Conservation (phyloP, 495 filamentous ascomycete species). For the Aspergillus panamensis region DNA sequence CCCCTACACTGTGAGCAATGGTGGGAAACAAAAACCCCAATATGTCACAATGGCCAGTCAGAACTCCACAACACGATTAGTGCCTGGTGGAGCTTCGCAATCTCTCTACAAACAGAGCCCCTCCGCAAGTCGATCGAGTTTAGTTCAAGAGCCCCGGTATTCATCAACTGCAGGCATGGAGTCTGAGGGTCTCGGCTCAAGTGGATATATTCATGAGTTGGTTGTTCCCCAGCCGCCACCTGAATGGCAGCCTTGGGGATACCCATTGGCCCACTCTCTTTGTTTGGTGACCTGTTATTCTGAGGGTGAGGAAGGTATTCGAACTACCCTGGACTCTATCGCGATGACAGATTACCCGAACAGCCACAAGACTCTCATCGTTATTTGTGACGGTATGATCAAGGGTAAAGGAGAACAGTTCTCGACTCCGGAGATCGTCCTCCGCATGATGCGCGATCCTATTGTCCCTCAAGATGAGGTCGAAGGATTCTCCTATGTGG, state of each 20-base stretch:
- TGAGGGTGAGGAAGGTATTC: slow-evolving; percentile 87
- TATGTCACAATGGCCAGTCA: slow-evolving; percentile 97
- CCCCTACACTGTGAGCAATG: slow-evolving; percentile 71
- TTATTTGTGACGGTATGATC: slow-evolving; percentile 97
- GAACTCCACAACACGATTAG: slow-evolving; percentile 68
- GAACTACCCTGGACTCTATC: slow-evolving; percentile 93
- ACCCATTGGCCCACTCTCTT: slow-evolving; percentile 86
- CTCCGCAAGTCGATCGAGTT: slow-evolving; percentile 50
- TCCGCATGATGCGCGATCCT: slow-evolving; percentile 94
- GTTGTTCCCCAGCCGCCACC: slow-evolving; percentile 97
- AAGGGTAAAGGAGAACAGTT: slow-evolving; percentile 88
- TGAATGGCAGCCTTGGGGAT: slow-evolving; percentile 95
- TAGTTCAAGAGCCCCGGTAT: slow-evolving; percentile 48
- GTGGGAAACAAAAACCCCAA: slow-evolving; percentile 47
- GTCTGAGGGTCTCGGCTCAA: slow-evolving; percentile 72
- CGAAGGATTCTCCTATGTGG: slow-evolving; percentile 88
- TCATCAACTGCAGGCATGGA: slow-evolving; percentile 54
- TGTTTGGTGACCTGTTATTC: slow-evolving; percentile 98
- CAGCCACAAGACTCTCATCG: slow-evolving; percentile 93
- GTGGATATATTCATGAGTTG: slow-evolving; percentile 90
- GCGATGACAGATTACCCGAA: slow-evolving; percentile 98
- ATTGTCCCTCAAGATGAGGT: slow-evolving; percentile 75
- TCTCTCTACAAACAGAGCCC: slow-evolving; percentile 64
- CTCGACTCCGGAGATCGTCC: slow-evolving; percentile 84
- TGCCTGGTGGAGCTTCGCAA: slow-evolving; percentile 53